phyloP scores from a whole-genome alignment of 129 eudicot species.

The Saposhnikovia divaricata region DNA sequence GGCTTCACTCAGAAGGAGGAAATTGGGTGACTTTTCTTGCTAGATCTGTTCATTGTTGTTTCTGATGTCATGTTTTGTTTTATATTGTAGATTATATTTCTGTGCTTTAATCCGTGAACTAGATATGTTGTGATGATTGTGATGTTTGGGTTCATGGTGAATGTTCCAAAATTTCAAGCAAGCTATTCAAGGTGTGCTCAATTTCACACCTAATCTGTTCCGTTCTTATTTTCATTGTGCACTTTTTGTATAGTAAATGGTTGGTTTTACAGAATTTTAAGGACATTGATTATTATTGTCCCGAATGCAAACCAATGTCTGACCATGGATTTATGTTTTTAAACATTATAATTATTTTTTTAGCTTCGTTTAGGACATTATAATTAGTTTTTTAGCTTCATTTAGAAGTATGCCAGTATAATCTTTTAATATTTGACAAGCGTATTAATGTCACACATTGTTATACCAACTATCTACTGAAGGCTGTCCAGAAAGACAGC shows the following conservation, averaged over 20 bases:
- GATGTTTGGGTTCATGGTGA: slow-evolving; percentile 95
- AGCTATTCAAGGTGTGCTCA: slow-evolving; percentile 47
- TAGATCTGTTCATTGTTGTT: not conserved
- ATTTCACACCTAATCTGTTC: slow-evolving; percentile 13
- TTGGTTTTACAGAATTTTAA: slow-evolving; percentile 43
- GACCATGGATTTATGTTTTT: not conserved
- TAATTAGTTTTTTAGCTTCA: not conserved
- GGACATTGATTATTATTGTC: slow-evolving; percentile 65
- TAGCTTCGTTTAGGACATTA: too few species aligned
- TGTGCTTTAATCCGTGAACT: slow-evolving; percentile 9
- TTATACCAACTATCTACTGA: slow-evolving; percentile 9
- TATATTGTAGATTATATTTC: slow-evolving; percentile 3
- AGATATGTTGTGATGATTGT: slow-evolving; percentile 98
- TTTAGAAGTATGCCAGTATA: not conserved
- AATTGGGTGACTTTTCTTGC: slow-evolving; percentile 57
- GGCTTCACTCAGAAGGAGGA: slow-evolving; percentile 99
- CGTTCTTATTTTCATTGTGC: not conserved
- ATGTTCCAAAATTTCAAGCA: slow-evolving; percentile 59
- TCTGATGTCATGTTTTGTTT: not conserved
- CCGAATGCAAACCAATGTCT: slow-evolving; percentile 62
- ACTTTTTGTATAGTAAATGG: slow-evolving; percentile 3
- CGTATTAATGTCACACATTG: not conserved
- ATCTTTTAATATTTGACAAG: not conserved
- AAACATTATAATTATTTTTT: too few species aligned
- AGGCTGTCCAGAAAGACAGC: slow-evolving; percentile 87